Evolutionary conservation across 116 monocot genomes (phyloP), one percentile per base, ranked within the genome.

Genomic region (Iris pallida): DNA sequence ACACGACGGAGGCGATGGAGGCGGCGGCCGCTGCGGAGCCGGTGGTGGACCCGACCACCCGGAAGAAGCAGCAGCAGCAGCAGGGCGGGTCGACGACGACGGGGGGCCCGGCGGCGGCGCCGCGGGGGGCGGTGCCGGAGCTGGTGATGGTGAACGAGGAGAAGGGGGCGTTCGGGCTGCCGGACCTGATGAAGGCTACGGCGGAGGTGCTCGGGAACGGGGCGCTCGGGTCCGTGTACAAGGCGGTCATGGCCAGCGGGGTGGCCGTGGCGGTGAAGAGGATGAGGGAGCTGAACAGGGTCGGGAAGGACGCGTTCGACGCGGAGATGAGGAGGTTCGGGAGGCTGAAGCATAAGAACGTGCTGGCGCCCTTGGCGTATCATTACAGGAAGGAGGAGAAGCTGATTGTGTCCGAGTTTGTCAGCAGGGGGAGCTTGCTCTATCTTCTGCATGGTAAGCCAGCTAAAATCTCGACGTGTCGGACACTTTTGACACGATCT

Each of bases 131-230:
- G n/a, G 67, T 20, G 4, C 58, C 30, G n/a, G 79, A 76, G 40
- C 17, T 86, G 53, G 70, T 76, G 68, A 69, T 86, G 63, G 72
- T 86, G 73, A 76, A 79, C 54, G 64, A 76, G 10, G 53, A 12
- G 42, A 86, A 71, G 64, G 86, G 86, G 43, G 53, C 47, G 42
- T 78, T 86, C 44, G 81, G 72, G 14, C 7, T 86, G 69, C 16
- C 46, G 47, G 86, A 86, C 14, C 44, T 86, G 65, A 81, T 86
- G 86, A 86, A 66, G 65, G 78, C 86, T 12, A 70, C 81, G 15
- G 78, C 86, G 16, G 86, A 81, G 75, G 73, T 86, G 86, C 44
- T 81, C 20, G 86, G 86, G 0, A 79, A 59, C 20, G 81, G 86
- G 5, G 82, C 79, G 42, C 51, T 82, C 4, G 86, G 86, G 40